A percentile compares a stretch with the other conserved stretches of the same genome.
Conservation (phyloP, 148 eudicot genomes). For the Rheum nobile region DNA sequence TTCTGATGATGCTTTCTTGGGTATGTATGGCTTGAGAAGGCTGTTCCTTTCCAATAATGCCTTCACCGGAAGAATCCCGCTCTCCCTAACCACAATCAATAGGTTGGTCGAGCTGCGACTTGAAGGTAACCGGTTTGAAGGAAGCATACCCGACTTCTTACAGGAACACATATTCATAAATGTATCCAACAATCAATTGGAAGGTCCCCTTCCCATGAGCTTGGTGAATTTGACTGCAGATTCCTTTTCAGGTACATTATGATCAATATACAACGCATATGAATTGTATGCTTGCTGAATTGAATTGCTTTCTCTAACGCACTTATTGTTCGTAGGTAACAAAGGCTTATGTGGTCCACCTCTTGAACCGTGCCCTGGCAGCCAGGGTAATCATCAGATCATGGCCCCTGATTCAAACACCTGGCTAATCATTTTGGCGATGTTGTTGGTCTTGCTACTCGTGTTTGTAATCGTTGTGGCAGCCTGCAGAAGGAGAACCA, state of each 20-base stretch:
- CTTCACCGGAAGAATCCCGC: conserved; percentile 52
- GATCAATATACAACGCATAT: neutral
- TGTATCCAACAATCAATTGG: conserved; percentile 6
- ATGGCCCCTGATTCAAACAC: neutral
- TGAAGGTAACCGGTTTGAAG: conserved; percentile 58
- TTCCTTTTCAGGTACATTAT: conserved; percentile 27
- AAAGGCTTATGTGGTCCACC: conserved; percentile 42
- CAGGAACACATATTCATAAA: conserved; percentile 4
- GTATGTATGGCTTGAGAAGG: conserved; percentile 60
- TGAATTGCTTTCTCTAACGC: neutral
- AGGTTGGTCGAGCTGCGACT: conserved; percentile 47
- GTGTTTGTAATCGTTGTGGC: conserved; percentile 6
- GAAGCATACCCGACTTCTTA: conserved; percentile 38
- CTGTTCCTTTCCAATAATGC: conserved; percentile 43
- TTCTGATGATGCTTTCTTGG: conserved; percentile 51
- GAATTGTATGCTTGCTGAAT: neutral
- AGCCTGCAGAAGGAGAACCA: conserved; percentile 4
- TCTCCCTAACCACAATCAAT: conserved; percentile 35
- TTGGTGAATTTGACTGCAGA: conserved; percentile 13
- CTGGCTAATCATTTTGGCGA: conserved; percentile 5
- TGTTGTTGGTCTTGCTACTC: conserved; percentile 1
- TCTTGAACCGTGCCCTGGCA: conserved; percentile 15
- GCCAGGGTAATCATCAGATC: neutral
- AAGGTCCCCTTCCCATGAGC: conserved; percentile 2
- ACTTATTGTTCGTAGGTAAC: conserved; percentile 20